Conservation (phyloP, 371 early-diverging fungal genomes). For the Blakeslea trispora region DNA sequence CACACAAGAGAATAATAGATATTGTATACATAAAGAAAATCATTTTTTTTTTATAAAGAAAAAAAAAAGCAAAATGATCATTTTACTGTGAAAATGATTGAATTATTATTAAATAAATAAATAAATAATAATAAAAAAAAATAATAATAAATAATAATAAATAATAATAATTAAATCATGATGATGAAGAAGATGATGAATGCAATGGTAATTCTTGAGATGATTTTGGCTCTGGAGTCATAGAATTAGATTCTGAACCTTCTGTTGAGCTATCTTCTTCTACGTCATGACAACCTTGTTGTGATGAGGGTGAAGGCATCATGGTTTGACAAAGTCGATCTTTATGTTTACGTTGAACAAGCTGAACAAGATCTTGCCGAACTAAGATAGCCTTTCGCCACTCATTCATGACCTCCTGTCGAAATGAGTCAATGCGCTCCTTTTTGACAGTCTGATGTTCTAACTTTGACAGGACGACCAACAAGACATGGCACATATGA, state of each 20-base stretch:
- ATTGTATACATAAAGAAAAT: no score
- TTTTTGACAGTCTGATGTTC: conserved; percentile 18
- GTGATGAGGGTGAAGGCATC: conserved; percentile 3
- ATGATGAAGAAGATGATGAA: not conserved
- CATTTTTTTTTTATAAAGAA: no score
- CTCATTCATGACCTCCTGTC: conserved; percentile 23
- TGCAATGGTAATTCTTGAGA: not conserved
- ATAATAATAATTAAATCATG: no score
- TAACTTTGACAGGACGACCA: conserved; percentile 18
- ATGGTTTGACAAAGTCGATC: not conserved
- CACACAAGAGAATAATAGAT: no score
- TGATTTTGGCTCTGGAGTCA: not conserved
- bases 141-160: no score
- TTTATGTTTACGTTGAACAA: conserved; percentile 1
- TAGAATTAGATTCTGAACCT: not conserved
- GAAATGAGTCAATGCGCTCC: conserved; percentile 25
- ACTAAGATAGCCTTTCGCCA: conserved; percentile 19
- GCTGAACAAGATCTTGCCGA: conserved; percentile 8
- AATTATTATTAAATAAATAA: not conserved
- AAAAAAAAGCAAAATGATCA: not conserved
- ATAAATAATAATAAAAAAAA: no score
- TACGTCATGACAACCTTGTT: not conserved
- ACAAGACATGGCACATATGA: conserved; percentile 20
- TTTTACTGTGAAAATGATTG: not conserved
- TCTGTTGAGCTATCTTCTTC: not conserved